phyloP scores from a whole-genome alignment of 2,329 filamentous ascomycete genomes.

The Blumeria graminis region DNA sequence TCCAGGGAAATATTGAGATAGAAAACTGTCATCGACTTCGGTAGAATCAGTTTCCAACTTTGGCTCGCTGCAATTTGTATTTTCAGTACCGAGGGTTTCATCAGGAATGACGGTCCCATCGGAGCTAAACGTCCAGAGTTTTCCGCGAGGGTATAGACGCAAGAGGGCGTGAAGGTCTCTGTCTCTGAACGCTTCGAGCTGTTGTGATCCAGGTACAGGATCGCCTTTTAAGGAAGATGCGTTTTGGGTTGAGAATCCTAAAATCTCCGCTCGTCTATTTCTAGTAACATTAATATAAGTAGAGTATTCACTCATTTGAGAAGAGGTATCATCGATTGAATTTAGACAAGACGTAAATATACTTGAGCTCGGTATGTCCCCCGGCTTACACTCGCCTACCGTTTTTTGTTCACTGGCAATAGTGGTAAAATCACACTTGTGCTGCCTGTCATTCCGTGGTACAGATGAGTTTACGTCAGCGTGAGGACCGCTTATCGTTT shows the following conservation, averaged over 20 bases:
- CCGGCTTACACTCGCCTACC: not conserved
- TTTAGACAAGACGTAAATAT: not conserved
- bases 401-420: slow-evolving; percentile 3
- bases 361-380: not conserved
- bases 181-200: slow-evolving; percentile 12
- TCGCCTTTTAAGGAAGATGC: slow-evolving; percentile 14
- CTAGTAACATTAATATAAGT: slow-evolving; percentile 3
- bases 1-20: slow-evolving; percentile 19
- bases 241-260: slow-evolving; percentile 14
- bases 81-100: slow-evolving; percentile 14
- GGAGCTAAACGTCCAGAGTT: slow-evolving; percentile 23
- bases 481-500: not conserved
- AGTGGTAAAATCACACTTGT: slow-evolving; percentile 6
- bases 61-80: not conserved
- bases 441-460: slow-evolving; percentile 3
- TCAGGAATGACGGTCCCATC: slow-evolving; percentile 20
- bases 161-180: slow-evolving; percentile 15
- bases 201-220: slow-evolving; percentile 7
- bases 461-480: not conserved
- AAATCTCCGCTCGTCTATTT: slow-evolving; percentile 9
- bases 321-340: not conserved
- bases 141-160: slow-evolving; percentile 22
- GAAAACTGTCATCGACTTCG: slow-evolving; percentile 13
- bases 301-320: not conserved
- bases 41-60: slow-evolving; percentile 4